Conservation (phyloP, 495 filamentous ascomycete species). For the Aspergillus saccharolyticus region DNA sequence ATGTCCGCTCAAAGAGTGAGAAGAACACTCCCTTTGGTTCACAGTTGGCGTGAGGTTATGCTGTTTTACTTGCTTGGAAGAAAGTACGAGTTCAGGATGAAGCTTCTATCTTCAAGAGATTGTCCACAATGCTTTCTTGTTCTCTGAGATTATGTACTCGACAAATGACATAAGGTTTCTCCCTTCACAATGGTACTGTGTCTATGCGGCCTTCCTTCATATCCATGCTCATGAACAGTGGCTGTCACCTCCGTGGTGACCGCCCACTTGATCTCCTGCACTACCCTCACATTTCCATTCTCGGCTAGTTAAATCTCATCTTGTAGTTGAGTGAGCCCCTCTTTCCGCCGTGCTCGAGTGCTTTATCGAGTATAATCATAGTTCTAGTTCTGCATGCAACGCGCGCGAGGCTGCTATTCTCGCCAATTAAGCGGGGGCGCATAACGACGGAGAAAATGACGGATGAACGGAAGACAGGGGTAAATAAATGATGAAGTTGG, state of each 20-base stretch:
- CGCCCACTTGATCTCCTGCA: neutral
- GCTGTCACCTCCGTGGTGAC: neutral
- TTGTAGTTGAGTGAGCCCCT: neutral
- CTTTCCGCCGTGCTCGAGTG: neutral
- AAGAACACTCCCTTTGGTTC: no score
- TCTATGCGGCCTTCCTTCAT: neutral
- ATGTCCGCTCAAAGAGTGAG: no score
- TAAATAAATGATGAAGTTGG: slow-evolving; percentile 3
- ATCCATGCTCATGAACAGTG: neutral
- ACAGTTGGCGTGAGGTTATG: no score
- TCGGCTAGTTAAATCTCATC: slow-evolving; percentile 4
- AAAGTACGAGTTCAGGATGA: no score
- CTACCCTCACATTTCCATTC: neutral
- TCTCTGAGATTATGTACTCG: no score
- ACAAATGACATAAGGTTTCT: no score
- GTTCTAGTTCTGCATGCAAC: neutral
- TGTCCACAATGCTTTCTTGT: no score
- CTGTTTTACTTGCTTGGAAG: no score
- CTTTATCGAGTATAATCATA: neutral
- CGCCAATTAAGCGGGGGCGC: slow-evolving; percentile 1
- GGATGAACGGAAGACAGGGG: slow-evolving; percentile 1
- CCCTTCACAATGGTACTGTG: neutral
- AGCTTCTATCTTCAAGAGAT: no score
- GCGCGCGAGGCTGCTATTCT: neutral
- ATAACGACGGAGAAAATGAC: slow-evolving; percentile 2